Evolutionary conservation across 1,284 basidiomycete species (phyloP).

Genomic region (Cutaneotrichosporon dermatis): DNA sequence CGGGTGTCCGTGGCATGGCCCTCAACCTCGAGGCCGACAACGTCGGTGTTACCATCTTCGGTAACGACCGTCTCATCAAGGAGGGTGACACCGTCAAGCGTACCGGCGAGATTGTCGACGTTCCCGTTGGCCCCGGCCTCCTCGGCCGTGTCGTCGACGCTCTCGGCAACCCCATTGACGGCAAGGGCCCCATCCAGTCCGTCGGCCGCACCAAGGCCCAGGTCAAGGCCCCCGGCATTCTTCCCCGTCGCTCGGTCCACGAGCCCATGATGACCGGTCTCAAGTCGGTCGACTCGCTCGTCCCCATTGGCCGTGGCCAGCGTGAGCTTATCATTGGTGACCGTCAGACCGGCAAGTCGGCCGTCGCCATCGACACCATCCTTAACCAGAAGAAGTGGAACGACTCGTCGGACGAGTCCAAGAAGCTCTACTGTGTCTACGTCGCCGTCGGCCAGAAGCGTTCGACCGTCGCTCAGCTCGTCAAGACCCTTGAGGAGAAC

Average conservation of each 20-base stretch:
- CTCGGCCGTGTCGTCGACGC: slow-evolving; percentile 99
- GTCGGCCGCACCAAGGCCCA: slow-evolving; percentile 92
- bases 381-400: slow-evolving; percentile 99
- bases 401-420: slow-evolving; percentile 87
- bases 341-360: slow-evolving; percentile 94
- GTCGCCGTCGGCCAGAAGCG: slow-evolving; percentile 99
- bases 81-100: slow-evolving; percentile 99
- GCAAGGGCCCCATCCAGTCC: slow-evolving; percentile 94
- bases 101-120: slow-evolving; percentile 99
- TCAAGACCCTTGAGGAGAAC: slow-evolving; percentile 98
- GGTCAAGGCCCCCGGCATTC: slow-evolving; percentile 97
- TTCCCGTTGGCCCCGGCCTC: slow-evolving; percentile 91
- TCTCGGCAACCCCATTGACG: slow-evolving; percentile 98
- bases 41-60: slow-evolving; percentile 99
- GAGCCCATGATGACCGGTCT: slow-evolving; percentile 99
- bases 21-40: slow-evolving; percentile 99
- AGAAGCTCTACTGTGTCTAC: slow-evolving; percentile 99
- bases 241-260: slow-evolving; percentile 98
- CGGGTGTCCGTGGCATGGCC: slow-evolving; percentile 97
- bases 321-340: slow-evolving; percentile 99
- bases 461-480: slow-evolving; percentile 97
- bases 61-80: slow-evolving; percentile 99
- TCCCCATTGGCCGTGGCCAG: slow-evolving; percentile 99
- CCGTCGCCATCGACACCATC: slow-evolving; percentile 98
- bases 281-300: slow-evolving; percentile 99